Percentiles rank a stretch among this genome's conserved stretches.
Conservation (phyloP, 768 basidiomycete genomes). For the Paxillus involutus region DNA sequence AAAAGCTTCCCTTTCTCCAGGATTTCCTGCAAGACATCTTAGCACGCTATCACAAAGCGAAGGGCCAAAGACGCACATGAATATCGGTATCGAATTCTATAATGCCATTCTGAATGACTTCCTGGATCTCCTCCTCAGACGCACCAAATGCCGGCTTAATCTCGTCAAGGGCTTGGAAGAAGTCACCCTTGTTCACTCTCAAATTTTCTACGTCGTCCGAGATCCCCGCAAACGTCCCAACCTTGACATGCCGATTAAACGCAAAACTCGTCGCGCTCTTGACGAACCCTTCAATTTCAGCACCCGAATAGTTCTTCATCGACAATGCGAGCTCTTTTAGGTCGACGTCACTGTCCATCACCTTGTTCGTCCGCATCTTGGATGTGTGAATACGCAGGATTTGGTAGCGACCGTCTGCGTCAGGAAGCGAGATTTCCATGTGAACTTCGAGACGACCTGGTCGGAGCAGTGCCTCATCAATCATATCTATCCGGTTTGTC, state of each 20-base stretch:
- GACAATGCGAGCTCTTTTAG: conserved; percentile 73
- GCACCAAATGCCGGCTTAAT: conserved; percentile 98
- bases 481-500: conserved; percentile 99
- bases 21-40: conserved; percentile 57
- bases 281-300: conserved; percentile 92
- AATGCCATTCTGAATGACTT: conserved; percentile 95
- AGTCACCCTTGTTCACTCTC: conserved; percentile 83
- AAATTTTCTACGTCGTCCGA: conserved; percentile 94
- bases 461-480: conserved; percentile 95
- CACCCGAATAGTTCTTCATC: conserved; percentile 98
- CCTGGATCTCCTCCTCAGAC: conserved; percentile 90
- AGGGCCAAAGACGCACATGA: conserved; percentile 49
- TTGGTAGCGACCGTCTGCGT: conserved; percentile 88
- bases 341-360: conserved; percentile 88
- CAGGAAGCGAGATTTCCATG: conserved; percentile 98
- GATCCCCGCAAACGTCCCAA: conserved; percentile 95
- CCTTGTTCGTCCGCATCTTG: conserved; percentile 90
- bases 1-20: conserved; percentile 84
- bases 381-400: conserved; percentile 94
- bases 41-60: background rate
- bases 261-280: conserved; percentile 99
- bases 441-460: conserved; percentile 99
- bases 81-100: conserved; percentile 78
- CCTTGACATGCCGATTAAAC: conserved; percentile 96
- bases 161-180: conserved; percentile 88